Base-by-base conservation (phyloP, 1,284 basidiomycete species). In the Heterobasidion parviporum region DNA sequence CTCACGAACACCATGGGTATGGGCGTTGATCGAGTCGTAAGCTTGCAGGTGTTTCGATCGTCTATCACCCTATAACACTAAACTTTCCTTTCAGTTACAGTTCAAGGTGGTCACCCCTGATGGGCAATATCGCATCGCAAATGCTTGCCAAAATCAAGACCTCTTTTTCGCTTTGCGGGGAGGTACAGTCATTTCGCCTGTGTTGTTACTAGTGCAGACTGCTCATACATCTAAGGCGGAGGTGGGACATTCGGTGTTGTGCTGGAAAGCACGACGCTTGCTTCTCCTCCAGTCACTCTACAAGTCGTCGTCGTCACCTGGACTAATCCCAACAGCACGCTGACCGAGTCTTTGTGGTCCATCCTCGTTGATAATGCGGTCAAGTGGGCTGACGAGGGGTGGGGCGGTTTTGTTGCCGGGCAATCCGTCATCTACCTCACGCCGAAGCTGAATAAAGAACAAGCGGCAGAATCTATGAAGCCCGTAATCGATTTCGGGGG, bases 401-500 rank as follows among this genome's bases (percentile, higher is more conserved):
- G 61, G 61, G 62, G 63, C 15, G 60, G 56, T 26, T 59, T 60
- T 36, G 55, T 61, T 8, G 58, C 47, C 26, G 54, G 36, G 8
- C 32, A 56, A 34, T 53, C 58, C 35, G 62, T 60, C 45, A 55
- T 68, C 10, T 68, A 63, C 51, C 32, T 65, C 4, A 64, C 56
- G 5, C 64, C 64, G 14, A 55, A 35, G 15, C 59, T 71, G 36
- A 65, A 62, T 32, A 56, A 65, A 34, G 64, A 60, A 0, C 65
- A 68, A 1, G 74, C 76, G 1, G 59, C 63, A n/a, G 62, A 58
- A 38, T 73, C 74, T 9, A 72, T 78, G 70, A 64, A 66, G n/a
- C 69, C 76, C 15, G 56, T 79, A 35, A 61, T 76, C 14, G 63
- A 71, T 1, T 72, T 75, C 45, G 74, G 69, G 0, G 54, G 67